phyloP scores from a whole-genome alignment of 23 red algal genomes.

The Gracilariopsis chorda region DNA sequence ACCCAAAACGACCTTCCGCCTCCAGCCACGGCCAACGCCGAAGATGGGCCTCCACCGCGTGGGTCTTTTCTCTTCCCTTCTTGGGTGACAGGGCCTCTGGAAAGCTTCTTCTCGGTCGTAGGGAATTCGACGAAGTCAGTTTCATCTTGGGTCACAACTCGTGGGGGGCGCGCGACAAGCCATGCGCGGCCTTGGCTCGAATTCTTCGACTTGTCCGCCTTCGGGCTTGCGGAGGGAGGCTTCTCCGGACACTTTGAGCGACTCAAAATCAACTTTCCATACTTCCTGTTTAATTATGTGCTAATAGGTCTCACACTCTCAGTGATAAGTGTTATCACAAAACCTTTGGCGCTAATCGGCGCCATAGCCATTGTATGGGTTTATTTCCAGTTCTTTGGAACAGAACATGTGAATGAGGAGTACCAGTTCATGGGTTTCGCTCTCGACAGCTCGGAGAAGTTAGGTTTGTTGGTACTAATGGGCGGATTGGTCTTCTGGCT shows the following conservation, averaged over 20 bases:
- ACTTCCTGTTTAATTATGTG: slow-evolving; percentile 59
- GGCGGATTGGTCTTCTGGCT: slow-evolving; percentile 44
- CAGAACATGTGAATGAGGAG: slow-evolving; percentile 9
- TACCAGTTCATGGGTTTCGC: slow-evolving; percentile 25
- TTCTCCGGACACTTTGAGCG: not conserved
- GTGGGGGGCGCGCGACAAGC: slow-evolving; percentile 12
- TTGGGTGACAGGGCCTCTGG: slow-evolving; percentile 13
- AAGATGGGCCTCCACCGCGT: not conserved
- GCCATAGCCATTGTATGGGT: slow-evolving; percentile 12
- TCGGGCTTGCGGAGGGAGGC: slow-evolving; percentile 31
- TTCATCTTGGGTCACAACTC: slow-evolving; percentile 20
- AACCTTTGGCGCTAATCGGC: slow-evolving; percentile 32
- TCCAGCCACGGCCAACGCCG: not conserved
- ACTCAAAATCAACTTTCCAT: slow-evolving; percentile 33
- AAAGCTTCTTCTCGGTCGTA: not conserved
- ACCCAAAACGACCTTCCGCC: not conserved
- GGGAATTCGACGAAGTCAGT: not conserved
- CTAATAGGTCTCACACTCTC: slow-evolving; percentile 24
- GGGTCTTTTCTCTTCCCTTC: not conserved
- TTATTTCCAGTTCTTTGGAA: slow-evolving; percentile 60
- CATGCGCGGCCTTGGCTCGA: slow-evolving; percentile 54
- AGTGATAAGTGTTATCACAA: slow-evolving; percentile 30
- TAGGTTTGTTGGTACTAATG: slow-evolving; percentile 52
- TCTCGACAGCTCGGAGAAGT: slow-evolving; percentile 33
- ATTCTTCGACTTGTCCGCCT: slow-evolving; percentile 60